A percentile compares a stretch with the other conserved stretches of the same genome.
phyloP scores from a whole-genome alignment of 352 stramenopile genomes.

The Globisporangium ultimum region DNA sequence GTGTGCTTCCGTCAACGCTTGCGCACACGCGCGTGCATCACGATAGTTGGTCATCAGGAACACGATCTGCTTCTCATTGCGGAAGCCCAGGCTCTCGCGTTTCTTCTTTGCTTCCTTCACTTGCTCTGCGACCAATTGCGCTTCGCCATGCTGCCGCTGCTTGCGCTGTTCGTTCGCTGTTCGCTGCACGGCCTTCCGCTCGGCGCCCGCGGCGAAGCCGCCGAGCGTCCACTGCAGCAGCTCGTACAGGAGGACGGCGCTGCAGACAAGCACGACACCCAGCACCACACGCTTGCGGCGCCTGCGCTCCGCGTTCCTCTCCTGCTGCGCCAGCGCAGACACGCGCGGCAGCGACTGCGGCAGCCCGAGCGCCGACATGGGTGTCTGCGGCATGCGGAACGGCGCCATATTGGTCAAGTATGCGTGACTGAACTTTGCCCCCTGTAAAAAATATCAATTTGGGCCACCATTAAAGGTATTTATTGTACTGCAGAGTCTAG shows the following conservation, averaged over 20 bases:
- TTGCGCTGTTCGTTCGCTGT: slow-evolving; percentile 23
- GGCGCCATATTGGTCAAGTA: background rate
- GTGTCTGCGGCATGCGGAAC: slow-evolving; percentile 43
- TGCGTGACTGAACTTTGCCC: slow-evolving; percentile 6
- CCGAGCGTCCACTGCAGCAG: slow-evolving; percentile 41
- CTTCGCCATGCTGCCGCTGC: slow-evolving; percentile 17
- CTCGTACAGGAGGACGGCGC: slow-evolving; percentile 31
- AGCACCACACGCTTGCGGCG: slow-evolving; percentile 20
- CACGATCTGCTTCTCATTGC: slow-evolving; percentile 68
- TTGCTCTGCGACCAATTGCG: slow-evolving; percentile 16
- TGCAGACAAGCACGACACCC: slow-evolving; percentile 17
- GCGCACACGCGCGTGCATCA: slow-evolving; percentile 53
- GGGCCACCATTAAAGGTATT: background rate
- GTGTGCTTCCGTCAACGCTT: slow-evolving; percentile 42
- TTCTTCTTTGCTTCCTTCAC: slow-evolving; percentile 8
- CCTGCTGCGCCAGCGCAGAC: slow-evolving; percentile 11
- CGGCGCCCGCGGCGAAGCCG: slow-evolving; percentile 25
- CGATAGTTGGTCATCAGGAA: slow-evolving; percentile 68
- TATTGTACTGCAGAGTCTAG: background rate
- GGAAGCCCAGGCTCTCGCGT: slow-evolving; percentile 34
- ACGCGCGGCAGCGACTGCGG: slow-evolving; percentile 34
- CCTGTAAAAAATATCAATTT: background rate
- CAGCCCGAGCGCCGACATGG: slow-evolving; percentile 51
- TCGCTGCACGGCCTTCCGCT: slow-evolving; percentile 19
- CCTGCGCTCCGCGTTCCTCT: slow-evolving; percentile 9